These are phyloP conservation scores for Begonia loranthoides DNA, from an alignment of 306 rosid genomes.

Conservation along the genomic window DNA sequence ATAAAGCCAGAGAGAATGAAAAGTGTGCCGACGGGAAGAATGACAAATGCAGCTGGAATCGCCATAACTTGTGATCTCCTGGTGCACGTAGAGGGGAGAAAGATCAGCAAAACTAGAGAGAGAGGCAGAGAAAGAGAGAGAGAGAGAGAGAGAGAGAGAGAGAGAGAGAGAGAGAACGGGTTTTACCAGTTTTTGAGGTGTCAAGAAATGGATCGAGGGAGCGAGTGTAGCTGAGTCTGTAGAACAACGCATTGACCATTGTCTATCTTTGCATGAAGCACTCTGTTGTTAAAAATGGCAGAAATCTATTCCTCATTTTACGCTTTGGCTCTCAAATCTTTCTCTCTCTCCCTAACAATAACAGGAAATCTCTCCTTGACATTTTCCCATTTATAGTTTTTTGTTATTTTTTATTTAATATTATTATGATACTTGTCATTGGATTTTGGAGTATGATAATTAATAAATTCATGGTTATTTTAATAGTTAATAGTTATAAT, in stretches of 20 bases:
- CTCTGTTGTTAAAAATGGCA: background rate
- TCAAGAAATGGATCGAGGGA: constrained; percentile 1
- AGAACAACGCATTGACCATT: background rate
- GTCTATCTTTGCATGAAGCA: background rate
- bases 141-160: constrained; percentile 1
- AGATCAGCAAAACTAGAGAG: background rate
- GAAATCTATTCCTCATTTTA: background rate
- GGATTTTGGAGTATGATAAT: too few species aligned
- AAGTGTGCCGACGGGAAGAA: constrained; percentile 56
- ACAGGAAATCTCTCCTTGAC: too few species aligned
- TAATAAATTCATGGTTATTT: too few species aligned
- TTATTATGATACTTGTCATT: too few species aligned
- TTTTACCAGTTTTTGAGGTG: background rate
- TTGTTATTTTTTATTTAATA: background rate
- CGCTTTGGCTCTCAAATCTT: background rate
- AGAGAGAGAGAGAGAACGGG: background rate
- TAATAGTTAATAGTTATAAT: too few species aligned
- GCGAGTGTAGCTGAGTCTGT: background rate
- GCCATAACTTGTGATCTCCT: constrained; percentile 31
- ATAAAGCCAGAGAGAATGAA: constrained; percentile 70
- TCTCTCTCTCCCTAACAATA: too few species aligned
- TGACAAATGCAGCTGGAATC: constrained; percentile 48
- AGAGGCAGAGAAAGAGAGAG: background rate
- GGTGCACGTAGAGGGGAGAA: background rate
- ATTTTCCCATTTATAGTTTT: background rate